phyloP scores from a whole-genome alignment of 1,284 basidiomycete genomes.

The Cutaneotrichosporon mucoides region DNA sequence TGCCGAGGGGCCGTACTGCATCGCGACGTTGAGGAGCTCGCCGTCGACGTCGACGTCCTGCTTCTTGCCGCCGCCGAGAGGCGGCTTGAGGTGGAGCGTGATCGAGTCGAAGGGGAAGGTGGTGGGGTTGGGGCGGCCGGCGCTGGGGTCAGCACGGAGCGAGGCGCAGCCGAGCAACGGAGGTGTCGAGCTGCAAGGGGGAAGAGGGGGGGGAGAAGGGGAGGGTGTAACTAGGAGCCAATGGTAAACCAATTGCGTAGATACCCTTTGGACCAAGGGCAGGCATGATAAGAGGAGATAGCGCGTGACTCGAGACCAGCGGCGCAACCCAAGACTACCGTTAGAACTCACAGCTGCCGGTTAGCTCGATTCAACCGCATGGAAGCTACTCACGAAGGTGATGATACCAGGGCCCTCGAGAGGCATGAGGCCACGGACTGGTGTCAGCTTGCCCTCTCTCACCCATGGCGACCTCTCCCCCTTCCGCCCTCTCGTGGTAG shows the following conservation, averaged over 20 bases:
- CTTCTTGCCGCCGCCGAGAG: constrained; percentile 46
- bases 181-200: no score
- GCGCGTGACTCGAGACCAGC: no score
- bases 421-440: constrained; percentile 63
- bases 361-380: background rate
- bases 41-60: constrained; percentile 56
- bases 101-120: constrained; percentile 85
- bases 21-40: constrained; percentile 58
- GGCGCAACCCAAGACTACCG: no score
- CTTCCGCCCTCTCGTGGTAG: background rate
- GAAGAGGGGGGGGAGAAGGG: background rate
- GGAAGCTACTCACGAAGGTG: constrained; percentile 59
- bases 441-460: constrained; percentile 4
- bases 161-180: no score
- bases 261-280: no score
- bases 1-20: constrained; percentile 74
- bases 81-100: constrained; percentile 54
- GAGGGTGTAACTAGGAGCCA: no score
- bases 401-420: constrained; percentile 78
- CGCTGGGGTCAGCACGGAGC: constrained; percentile 26
- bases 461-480: background rate
- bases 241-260: no score
- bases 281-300: no score
- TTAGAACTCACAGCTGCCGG: constrained; percentile 25
- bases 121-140: constrained; percentile 70